phyloP scores from a whole-genome alignment of 352 stramenopile genomes.

The Phytopythium litorale region DNA sequence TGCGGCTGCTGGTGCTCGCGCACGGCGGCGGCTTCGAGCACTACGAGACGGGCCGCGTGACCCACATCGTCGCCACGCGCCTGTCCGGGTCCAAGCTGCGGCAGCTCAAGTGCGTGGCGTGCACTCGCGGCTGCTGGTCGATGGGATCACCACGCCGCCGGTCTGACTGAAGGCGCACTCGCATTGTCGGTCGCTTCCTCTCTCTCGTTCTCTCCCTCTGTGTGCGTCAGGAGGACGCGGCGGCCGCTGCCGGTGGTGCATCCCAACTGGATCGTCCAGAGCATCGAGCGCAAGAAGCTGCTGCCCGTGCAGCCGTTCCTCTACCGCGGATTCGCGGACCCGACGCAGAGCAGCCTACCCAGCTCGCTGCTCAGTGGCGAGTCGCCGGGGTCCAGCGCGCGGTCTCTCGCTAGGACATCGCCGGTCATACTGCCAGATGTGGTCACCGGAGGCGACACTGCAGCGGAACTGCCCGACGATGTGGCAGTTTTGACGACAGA shows the following conservation, averaged over 20 bases:
- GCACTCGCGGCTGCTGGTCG: too few relatives aligned
- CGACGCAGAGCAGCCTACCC: constrained; percentile 48
- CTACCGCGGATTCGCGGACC: constrained; percentile 76
- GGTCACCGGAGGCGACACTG: too few relatives aligned
- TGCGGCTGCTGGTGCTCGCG: constrained; percentile 70
- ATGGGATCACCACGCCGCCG: too few relatives aligned
- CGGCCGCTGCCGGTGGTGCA: constrained; percentile 73
- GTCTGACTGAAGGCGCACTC: too few relatives aligned
- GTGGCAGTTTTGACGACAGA: not conserved
- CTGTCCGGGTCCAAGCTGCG: constrained; percentile 81
- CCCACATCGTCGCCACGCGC: constrained; percentile 86
- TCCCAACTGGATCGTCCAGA: constrained; percentile 92
- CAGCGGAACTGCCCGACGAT: not conserved
- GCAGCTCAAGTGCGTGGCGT: constrained; percentile 62
- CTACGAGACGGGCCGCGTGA: constrained; percentile 84
- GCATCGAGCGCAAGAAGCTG: constrained; percentile 66
- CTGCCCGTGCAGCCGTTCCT: constrained; percentile 82
- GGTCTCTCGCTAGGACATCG: not conserved
- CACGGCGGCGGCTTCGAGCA: constrained; percentile 86
- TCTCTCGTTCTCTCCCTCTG: too few relatives aligned
- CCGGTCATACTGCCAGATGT: not conserved
- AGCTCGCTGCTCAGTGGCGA: constrained; percentile 7
- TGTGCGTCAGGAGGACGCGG: constrained; percentile 39
- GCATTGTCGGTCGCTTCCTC: too few relatives aligned
- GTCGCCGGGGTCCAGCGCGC: not conserved